phyloP scores from a whole-genome alignment of 768 basidiomycete species.

The Macrocybe gigantea region DNA sequence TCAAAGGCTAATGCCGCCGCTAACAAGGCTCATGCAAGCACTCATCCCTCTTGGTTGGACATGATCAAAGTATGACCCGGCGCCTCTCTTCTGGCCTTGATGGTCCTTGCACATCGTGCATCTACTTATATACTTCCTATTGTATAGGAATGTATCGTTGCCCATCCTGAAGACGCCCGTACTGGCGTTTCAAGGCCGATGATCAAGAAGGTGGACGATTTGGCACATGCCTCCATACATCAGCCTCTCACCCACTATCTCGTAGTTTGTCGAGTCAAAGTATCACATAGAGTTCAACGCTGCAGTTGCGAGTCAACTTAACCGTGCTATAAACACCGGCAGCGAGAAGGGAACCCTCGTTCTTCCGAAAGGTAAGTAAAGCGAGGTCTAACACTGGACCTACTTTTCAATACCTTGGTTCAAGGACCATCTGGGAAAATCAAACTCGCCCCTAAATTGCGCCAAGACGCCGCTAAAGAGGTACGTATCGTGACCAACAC shows the following conservation, averaged over 20 bases:
- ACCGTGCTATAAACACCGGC: constrained; percentile 65
- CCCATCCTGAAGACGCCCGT: constrained; percentile 65
- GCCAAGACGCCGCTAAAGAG: constrained; percentile 51
- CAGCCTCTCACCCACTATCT: constrained; percentile 9
- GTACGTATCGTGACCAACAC: constrained; percentile 15
- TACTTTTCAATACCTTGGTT: neutral
- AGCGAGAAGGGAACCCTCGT: constrained; percentile 42
- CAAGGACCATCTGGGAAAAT: constrained; percentile 33
- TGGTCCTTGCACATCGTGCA: constrained; percentile 24
- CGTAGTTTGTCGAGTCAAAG: constrained; percentile 74
- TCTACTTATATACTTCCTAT: constrained; percentile 10
- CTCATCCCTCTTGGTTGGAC: constrained; percentile 68
- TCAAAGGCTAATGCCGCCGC: constrained; percentile 26
- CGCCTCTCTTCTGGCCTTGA: constrained; percentile 18
- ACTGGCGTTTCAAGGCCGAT: constrained; percentile 72
- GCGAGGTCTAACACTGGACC: neutral
- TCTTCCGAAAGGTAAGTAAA: constrained; percentile 40
- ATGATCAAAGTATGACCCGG: constrained; percentile 64
- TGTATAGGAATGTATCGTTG: constrained; percentile 63
- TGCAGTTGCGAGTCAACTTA: constrained; percentile 70
- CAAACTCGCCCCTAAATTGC: constrained; percentile 49
- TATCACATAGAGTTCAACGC: constrained; percentile 77
- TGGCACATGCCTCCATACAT: constrained; percentile 6
- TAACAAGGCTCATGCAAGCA: constrained; percentile 29
- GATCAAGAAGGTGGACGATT: constrained; percentile 66